Conservation (phyloP, 306 rosid species). For the Senna siamea region DNA sequence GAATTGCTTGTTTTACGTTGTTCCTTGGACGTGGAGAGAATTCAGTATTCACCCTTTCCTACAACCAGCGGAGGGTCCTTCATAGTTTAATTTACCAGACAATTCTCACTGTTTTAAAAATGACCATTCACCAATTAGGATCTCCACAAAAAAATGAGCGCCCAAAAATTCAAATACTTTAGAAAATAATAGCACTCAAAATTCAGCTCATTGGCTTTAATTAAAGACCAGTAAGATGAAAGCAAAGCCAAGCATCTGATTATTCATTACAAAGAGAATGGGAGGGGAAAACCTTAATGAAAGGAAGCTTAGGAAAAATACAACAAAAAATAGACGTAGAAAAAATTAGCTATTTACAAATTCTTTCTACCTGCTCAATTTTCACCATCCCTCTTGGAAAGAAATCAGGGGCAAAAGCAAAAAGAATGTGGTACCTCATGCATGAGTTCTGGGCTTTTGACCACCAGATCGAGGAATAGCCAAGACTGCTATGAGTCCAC, state of each 20-base stretch:
- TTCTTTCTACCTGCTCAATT: constrained; percentile 44
- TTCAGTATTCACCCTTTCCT: constrained; percentile 44
- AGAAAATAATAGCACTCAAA: constrained; percentile 33
- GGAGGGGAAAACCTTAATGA: constrained; percentile 16
- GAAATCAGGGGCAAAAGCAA: constrained; percentile 39
- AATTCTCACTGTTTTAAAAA: constrained; percentile 43
- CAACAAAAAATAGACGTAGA: constrained; percentile 18
- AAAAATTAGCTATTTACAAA: constrained; percentile 46
- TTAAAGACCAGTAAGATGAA: constrained; percentile 35
- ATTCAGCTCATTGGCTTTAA: constrained; percentile 34
- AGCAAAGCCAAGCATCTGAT: constrained; percentile 33
- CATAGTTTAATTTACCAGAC: constrained; percentile 43
- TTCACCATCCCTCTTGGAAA: constrained; percentile 37
- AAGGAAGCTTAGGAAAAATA: constrained; percentile 37
- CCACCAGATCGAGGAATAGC: constrained; percentile 77
- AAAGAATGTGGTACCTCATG: constrained; percentile 71
- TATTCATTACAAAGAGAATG: constrained; percentile 34
- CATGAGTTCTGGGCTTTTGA: constrained; percentile 63
- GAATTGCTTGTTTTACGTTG: constrained; percentile 55
- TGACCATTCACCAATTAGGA: constrained; percentile 35
- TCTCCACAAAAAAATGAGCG: constrained; percentile 15
- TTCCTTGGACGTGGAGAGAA: constrained; percentile 42
- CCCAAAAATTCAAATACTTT: constrained; percentile 32
- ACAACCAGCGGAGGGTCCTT: constrained; percentile 45
- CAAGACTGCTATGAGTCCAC: constrained; percentile 83